phyloP scores from a whole-genome alignment of 768 basidiomycete genomes.

The Candolleomyces eurysporus region DNA sequence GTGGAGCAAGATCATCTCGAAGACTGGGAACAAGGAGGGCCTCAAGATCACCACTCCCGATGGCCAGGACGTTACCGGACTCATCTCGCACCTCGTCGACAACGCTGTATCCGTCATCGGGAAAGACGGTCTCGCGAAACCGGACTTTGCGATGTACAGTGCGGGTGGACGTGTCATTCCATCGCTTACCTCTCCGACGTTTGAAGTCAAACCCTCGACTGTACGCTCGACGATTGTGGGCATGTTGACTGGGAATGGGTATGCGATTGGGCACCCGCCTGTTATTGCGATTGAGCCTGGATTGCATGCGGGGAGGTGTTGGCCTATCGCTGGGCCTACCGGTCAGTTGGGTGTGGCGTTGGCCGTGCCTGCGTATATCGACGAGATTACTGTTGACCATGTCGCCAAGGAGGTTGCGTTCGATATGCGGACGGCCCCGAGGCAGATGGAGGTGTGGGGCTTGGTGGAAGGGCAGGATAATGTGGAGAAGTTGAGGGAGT shows the following conservation, averaged over 20 bases:
- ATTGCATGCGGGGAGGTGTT: constrained; percentile 80
- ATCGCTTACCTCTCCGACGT: constrained; percentile 76
- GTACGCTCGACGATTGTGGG: constrained; percentile 49
- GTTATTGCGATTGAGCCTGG: constrained; percentile 89
- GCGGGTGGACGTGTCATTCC: constrained; percentile 82
- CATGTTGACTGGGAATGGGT: constrained; percentile 59
- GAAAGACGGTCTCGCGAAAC: constrained; percentile 77
- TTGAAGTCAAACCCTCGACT: constrained; percentile 58
- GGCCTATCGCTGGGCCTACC: constrained; percentile 79
- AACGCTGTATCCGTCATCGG: constrained; percentile 63
- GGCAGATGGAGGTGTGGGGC: constrained; percentile 90
- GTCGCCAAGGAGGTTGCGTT: constrained; percentile 78
- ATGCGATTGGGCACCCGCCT: constrained; percentile 74
- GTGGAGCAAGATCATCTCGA: constrained; percentile 67
- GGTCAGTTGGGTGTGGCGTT: constrained; percentile 87
- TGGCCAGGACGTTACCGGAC: constrained; percentile 65
- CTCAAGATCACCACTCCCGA: constrained; percentile 71
- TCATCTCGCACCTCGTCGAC: constrained; percentile 78
- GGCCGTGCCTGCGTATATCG: constrained; percentile 68
- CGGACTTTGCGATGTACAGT: constrained; percentile 86
- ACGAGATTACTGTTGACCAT: constrained; percentile 86
- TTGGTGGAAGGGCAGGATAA: constrained; percentile 80
- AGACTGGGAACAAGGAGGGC: constrained; percentile 35
- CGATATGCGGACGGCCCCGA: constrained; percentile 79
- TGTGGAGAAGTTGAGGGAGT: constrained; percentile 54